Evolutionary conservation across 2,329 filamentous ascomycete species (phyloP).

Genomic region (Bipolaris gigantea): DNA sequence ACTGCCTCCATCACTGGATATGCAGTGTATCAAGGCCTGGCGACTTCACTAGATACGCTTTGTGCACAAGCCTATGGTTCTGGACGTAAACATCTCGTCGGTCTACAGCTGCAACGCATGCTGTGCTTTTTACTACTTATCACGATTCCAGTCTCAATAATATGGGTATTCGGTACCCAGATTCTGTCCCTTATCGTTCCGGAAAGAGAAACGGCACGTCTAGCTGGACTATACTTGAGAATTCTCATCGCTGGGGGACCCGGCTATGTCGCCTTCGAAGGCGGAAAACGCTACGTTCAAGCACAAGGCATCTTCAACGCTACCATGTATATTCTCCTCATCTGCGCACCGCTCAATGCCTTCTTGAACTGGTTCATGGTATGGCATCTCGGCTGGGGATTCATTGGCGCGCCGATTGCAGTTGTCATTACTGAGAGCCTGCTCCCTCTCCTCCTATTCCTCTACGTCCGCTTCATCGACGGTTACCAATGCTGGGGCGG

Average conservation of each 20-base stretch:
- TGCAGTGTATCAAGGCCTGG: slow-evolving; percentile 63
- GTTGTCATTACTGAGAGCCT: slow-evolving; percentile 75
- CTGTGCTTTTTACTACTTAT: slow-evolving; percentile 73
- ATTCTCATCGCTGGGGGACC: slow-evolving; percentile 71
- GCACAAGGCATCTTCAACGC: slow-evolving; percentile 85
- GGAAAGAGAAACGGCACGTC: slow-evolving; percentile 67
- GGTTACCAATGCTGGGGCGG: slow-evolving; percentile 81
- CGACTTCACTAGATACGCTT: slow-evolving; percentile 87
- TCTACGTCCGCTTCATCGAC: slow-evolving; percentile 72
- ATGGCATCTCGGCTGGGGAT: slow-evolving; percentile 61
- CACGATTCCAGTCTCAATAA: slow-evolving; percentile 69
- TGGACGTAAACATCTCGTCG: slow-evolving; percentile 85
- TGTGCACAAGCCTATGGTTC: slow-evolving; percentile 94
- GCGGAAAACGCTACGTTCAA: slow-evolving; percentile 82
- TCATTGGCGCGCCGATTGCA: slow-evolving; percentile 78
- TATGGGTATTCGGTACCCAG: slow-evolving; percentile 70
- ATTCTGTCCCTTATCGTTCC: slow-evolving; percentile 69
- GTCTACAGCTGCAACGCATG: slow-evolving; percentile 80
- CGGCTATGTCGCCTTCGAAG: slow-evolving; percentile 75
- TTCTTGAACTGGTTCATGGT: slow-evolving; percentile 81
- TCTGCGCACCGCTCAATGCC: slow-evolving; percentile 81
- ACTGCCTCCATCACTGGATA: slow-evolving; percentile 55
- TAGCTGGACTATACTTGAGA: slow-evolving; percentile 74
- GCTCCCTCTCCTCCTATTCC: slow-evolving; percentile 70
- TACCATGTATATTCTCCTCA: slow-evolving; percentile 77